Conservation (phyloP, 495 filamentous ascomycete species). For the Hypoxylon lenormandii region DNA sequence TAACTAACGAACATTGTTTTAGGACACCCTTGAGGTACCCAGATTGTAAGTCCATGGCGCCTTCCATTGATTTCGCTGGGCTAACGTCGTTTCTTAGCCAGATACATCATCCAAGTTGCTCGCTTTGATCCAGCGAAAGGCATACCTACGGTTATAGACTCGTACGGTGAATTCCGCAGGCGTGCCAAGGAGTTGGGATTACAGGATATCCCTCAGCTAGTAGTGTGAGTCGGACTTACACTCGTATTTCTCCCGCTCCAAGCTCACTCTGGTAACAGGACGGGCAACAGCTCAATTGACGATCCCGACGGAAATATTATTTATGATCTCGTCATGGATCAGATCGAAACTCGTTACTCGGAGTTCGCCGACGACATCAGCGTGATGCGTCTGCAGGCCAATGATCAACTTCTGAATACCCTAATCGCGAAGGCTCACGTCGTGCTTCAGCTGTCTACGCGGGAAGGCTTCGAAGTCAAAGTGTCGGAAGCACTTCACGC, state of each 20-base stretch:
- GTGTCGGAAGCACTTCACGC: slow-evolving; percentile 89
- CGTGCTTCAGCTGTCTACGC: slow-evolving; percentile 81
- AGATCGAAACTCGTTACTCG: slow-evolving; percentile 69
- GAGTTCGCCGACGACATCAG: slow-evolving; percentile 70
- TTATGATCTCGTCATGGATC: slow-evolving; percentile 75
- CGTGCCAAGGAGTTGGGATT: slow-evolving; percentile 62
- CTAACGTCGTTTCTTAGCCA: slow-evolving; percentile 54
- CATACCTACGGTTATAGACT: slow-evolving; percentile 80
- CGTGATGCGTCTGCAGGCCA: slow-evolving; percentile 80
- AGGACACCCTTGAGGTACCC: slow-evolving; percentile 77
- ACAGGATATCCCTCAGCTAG: slow-evolving; percentile 73
- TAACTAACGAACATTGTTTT: slow-evolving; percentile 24
- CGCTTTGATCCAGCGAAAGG: slow-evolving; percentile 91
- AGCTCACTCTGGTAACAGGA: slow-evolving; percentile 38
- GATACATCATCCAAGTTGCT: slow-evolving; percentile 85
- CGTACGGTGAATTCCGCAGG: slow-evolving; percentile 78
- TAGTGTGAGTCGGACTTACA: slow-evolving; percentile 62
- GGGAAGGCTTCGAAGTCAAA: slow-evolving; percentile 91
- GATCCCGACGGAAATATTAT: slow-evolving; percentile 82
- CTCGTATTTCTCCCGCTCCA: not conserved
- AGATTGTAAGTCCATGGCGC: slow-evolving; percentile 58
- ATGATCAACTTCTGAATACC: slow-evolving; percentile 84
- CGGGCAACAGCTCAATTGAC: slow-evolving; percentile 84
- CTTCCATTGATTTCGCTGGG: not conserved
- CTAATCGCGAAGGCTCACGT: slow-evolving; percentile 79